Base-by-base conservation (phyloP, 2,329 filamentous ascomycete species). In the Coniochaeta prunicola region DNA sequence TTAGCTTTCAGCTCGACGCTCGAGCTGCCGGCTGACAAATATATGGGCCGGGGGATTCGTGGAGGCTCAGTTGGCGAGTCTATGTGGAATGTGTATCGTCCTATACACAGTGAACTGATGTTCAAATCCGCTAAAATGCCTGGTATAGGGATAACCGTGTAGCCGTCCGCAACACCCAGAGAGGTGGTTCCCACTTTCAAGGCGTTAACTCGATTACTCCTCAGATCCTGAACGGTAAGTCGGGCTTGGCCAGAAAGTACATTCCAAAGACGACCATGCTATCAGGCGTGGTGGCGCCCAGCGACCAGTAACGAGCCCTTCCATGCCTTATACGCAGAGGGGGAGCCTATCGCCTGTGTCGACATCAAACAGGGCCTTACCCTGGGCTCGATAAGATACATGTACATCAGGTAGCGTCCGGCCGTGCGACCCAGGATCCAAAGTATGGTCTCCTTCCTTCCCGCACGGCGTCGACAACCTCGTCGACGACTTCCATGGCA, bases 311-410 rank as follows among this genome's bases (percentile, higher is more conserved):
- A 61, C 8, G 68, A 64, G 28, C 64, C 38, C 3, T 31, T 63
- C 55, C 64, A 61, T 64, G 65, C 69, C 21, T 59, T 62, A 12
- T 69, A 61, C 15, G 66, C 45, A 59, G 65, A 69, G 54, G n/a
- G 69, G 64, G 42, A 70, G 56, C 57, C 64, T 61, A 30, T 58
- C 53, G 4, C 79, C 77, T n/a, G 71, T 58, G 57, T 76, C 72
- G 1, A 65, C 64, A 54, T 66, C 70, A n/a, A 30, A 21, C 12
- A 45, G 38, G 38, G 24, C 34, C 30, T 4, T 17, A 50, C 56
- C 9, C 81, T 75, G 1, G 79, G 75, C 65, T 85, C 80, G 15
- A 87, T 74, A 5, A 85, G 60, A 69, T 86, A 82, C 38, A 84
- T 63, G 67, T 80, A 86, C 0, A 82, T 77, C 24, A 87, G 36